Evolutionary conservation across 1,284 basidiomycete genomes (phyloP).

Genomic region (Ceratobasidium sp.): DNA sequence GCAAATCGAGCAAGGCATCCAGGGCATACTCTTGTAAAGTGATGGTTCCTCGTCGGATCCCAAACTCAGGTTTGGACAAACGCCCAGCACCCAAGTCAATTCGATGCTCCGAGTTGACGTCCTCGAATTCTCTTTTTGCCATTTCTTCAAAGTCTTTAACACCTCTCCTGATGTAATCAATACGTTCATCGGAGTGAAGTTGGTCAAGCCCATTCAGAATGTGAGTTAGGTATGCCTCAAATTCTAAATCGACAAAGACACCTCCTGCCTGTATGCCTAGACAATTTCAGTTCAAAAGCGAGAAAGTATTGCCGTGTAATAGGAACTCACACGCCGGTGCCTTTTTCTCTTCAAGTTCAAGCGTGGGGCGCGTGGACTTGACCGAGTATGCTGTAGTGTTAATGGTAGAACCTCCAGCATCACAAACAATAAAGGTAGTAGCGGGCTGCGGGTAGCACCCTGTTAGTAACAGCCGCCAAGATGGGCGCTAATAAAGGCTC

Average conservation of each 20-base stretch:
- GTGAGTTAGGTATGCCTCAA: background rate
- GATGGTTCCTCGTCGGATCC: background rate
- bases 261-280: no score
- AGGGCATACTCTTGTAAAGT: background rate
- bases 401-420: slow-evolving; percentile 38
- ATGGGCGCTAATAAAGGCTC: background rate
- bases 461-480: background rate
- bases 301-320: no score
- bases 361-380: background rate
- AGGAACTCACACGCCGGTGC: no score
- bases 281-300: no score
- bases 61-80: background rate
- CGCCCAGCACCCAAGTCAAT: background rate
- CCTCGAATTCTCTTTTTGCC: background rate
- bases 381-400: slow-evolving; percentile 36
- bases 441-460: background rate
- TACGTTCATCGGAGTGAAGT: background rate
- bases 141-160: background rate
- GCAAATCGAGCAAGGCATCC: background rate
- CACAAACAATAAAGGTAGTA: slow-evolving; percentile 26
- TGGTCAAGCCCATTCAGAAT: background rate
- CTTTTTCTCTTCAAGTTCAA: no score
- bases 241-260: slow-evolving; percentile 3
- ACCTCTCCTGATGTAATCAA: background rate
- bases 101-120: no score